A percentile compares a stretch with the other conserved stretches of the same genome.
phyloP scores from a whole-genome alignment of 164 flowering plant species.

The Piper longum region DNA sequence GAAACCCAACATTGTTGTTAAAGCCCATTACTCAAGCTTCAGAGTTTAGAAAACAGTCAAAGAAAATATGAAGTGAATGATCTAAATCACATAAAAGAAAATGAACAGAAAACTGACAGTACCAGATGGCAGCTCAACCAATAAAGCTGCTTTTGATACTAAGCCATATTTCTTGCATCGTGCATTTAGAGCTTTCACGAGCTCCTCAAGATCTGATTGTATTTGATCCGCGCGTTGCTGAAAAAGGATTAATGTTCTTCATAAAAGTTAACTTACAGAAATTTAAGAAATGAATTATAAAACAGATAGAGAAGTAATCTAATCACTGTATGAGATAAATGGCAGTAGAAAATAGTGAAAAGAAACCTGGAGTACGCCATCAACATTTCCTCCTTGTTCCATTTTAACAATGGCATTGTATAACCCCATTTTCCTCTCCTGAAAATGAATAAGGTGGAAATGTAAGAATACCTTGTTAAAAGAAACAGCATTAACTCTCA shows the following conservation, averaged over 20 bases:
- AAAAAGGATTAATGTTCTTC: slow-evolving; percentile 1
- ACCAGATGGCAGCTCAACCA: slow-evolving; percentile 94
- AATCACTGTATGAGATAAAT: background rate
- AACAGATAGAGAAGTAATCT: too few relatives aligned
- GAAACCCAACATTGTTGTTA: too few relatives aligned
- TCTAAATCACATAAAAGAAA: background rate
- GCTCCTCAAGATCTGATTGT: slow-evolving; percentile 70
- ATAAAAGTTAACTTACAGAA: background rate
- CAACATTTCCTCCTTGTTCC: slow-evolving; percentile 55
- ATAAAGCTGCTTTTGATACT: slow-evolving; percentile 56
- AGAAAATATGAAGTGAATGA: background rate
- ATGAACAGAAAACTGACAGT: slow-evolving; percentile 5
- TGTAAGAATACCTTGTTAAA: too few relatives aligned
- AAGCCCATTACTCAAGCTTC: background rate
- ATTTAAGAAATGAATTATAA: background rate
- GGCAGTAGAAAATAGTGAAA: background rate
- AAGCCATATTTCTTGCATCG: slow-evolving; percentile 92
- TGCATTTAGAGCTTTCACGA: slow-evolving; percentile 66
- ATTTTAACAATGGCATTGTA: slow-evolving; percentile 80
- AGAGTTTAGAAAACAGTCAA: background rate
- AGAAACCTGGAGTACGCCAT: slow-evolving; percentile 59
- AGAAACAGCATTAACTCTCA: too few relatives aligned
- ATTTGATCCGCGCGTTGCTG: slow-evolving; percentile 69
- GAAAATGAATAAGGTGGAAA: slow-evolving; percentile 9
- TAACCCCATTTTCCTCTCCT: slow-evolving; percentile 72